A percentile compares a stretch with the other conserved stretches of the same genome.
Evolutionary conservation across 352 stramenopile species (phyloP).

Genomic region (Phytophthora constricta): DNA sequence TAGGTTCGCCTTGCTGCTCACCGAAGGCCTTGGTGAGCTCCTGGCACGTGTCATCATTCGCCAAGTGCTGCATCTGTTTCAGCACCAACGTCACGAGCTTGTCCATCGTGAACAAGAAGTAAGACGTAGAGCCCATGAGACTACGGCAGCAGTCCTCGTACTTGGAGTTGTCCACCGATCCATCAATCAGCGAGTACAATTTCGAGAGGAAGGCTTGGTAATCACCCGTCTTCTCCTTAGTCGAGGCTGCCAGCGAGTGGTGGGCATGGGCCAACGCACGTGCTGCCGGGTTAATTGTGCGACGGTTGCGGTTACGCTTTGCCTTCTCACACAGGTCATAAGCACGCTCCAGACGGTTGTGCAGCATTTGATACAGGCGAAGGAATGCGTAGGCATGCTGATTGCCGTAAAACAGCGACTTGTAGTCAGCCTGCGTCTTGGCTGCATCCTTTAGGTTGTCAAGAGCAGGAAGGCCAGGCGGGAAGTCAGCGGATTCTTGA

Average conservation of each 20-base stretch:
- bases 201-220: conserved; percentile 90
- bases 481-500: conserved; percentile 78
- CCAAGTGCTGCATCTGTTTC: conserved; percentile 91
- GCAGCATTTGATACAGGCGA: conserved; percentile 89
- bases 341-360: conserved; percentile 84
- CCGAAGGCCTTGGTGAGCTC: conserved; percentile 80
- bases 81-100: conserved; percentile 86
- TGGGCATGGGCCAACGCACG: conserved; percentile 78
- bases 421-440: conserved; percentile 48
- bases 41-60: conserved; percentile 81
- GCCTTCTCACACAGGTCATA: conserved; percentile 87
- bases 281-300: conserved; percentile 88
- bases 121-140: conserved; percentile 90
- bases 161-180: conserved; percentile 87
- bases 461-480: conserved; percentile 61
- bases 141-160: conserved; percentile 91
- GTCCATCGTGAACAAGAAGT: conserved; percentile 93
- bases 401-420: conserved; percentile 75
- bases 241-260: conserved; percentile 50
- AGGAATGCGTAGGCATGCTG: conserved; percentile 91
- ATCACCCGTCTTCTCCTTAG: conserved; percentile 82
- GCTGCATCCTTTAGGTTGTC: conserved; percentile 65
- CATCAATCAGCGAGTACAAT: conserved; percentile 87
- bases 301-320: conserved; percentile 85
- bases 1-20: conserved; percentile 49